Conservation (phyloP, 2,329 filamentous ascomycete genomes). For the Alternaria rosae region DNA sequence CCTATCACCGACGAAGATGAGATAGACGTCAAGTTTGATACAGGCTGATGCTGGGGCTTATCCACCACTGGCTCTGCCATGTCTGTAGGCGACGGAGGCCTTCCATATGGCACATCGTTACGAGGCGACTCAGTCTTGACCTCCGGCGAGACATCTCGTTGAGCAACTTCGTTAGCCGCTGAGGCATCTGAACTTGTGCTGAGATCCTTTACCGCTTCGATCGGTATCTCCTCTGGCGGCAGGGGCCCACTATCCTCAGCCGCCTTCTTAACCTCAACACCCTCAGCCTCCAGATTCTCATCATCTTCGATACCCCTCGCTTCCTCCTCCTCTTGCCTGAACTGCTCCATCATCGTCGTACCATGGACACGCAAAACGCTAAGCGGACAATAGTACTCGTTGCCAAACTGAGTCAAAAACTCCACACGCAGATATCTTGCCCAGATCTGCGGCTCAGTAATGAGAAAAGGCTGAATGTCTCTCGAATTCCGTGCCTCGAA, state of each 20-base stretch:
- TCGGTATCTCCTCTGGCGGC: conserved; percentile 28
- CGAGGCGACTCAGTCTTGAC: not conserved
- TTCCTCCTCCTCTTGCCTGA: conserved; percentile 82
- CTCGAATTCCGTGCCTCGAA: conserved; percentile 93
- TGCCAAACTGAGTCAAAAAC: conserved; percentile 91
- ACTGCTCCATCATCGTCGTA: conserved; percentile 92
- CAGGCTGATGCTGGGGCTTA: not conserved
- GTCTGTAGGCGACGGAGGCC: not conserved
- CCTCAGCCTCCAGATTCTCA: conserved; percentile 59
- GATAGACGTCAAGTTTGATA: not conserved
- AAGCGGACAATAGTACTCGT: conserved; percentile 94
- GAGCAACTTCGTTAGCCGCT: not conserved
- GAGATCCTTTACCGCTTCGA: conserved; percentile 24
- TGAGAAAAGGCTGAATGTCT: conserved; percentile 90
- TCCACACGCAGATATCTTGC: conserved; percentile 92
- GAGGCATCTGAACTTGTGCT: not conserved
- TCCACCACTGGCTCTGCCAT: not conserved
- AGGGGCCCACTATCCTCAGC: conserved; percentile 38
- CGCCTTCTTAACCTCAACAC: conserved; percentile 47
- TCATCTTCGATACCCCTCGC: conserved; percentile 65
- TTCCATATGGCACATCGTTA: not conserved
- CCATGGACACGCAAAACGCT: conserved; percentile 92
- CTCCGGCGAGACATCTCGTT: not conserved
- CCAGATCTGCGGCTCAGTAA: conserved; percentile 96
- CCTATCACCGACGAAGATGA: not conserved